Evolutionary conservation across 2,329 filamentous ascomycete species (phyloP).

Genomic region (Rutstroemia sydowiana): DNA sequence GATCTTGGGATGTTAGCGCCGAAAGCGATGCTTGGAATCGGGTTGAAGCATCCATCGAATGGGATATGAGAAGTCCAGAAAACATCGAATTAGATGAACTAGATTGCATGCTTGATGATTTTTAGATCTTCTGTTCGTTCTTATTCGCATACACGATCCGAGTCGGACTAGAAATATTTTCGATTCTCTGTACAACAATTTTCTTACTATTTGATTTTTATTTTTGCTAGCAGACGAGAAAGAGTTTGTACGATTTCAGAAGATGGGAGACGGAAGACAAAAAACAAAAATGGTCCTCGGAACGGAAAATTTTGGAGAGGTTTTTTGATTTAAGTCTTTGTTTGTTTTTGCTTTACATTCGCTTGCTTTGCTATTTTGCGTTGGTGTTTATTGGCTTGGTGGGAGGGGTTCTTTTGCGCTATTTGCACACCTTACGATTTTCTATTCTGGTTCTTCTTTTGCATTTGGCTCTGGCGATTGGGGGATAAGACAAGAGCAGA

Average conservation of each 20-base stretch:
- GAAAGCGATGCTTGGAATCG: constrained; percentile 16
- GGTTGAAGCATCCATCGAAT: constrained; percentile 42
- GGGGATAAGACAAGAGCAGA: not conserved
- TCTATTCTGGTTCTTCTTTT: not conserved
- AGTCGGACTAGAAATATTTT: no score
- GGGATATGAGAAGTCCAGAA: constrained; percentile 67
- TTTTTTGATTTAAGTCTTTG: not conserved
- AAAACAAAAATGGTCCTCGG: not conserved
- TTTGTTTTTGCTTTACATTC: not conserved
- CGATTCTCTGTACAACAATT: no score
- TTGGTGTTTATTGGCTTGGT: not conserved
- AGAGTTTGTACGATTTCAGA: not conserved
- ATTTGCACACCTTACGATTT: not conserved
- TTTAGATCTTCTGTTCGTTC: constrained; percentile 11
- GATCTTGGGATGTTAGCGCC: constrained; percentile 34
- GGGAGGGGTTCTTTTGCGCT: not conserved
- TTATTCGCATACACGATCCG: no score
- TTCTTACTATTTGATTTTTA: no score
- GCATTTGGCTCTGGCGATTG: not conserved
- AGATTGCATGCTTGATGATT: constrained; percentile 75
- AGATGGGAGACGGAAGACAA: not conserved
- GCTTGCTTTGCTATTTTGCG: not conserved
- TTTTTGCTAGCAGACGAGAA: no score
- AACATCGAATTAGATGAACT: constrained; percentile 89
- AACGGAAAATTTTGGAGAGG: not conserved